Base-by-base conservation (phyloP, 768 basidiomycete species). In the Rhizopogon vulgaris region DNA sequence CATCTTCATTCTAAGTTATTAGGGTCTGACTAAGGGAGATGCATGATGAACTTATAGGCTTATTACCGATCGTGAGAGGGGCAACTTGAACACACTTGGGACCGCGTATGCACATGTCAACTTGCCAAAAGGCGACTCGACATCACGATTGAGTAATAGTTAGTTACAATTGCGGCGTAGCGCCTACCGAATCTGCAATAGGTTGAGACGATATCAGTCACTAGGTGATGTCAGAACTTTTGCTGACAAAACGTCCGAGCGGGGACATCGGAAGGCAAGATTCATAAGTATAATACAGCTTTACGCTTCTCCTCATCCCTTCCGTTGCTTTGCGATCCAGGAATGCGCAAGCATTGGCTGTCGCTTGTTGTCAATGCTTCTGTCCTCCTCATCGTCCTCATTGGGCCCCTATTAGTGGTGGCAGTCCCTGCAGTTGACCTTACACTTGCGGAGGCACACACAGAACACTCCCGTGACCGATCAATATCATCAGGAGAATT, bases 321-420 rank as follows among this genome's bases (percentile, higher is more conserved):
- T 45, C 32, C 17, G 7, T 41, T 37, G 18, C 38, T 15, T 38
- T 37, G 18, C 38, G 28, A 8, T 32, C 40, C 42, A 57, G 25
- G 32, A 15, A 59, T 64, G 61, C 57, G 54, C 7, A 39, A 34
- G 5, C 41, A 15, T 24, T 43, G 27, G 40, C 27, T 30, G 7
- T 45, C 38, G 17, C n/a, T 49, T 18, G 18, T 54, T 6, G 25
- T 36, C 7, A 38, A 41, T 32, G 25, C 51, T 8, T 4, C 42
- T 15, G 12, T 56, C 5, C 4, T 56, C 37, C 38, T 22, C 18
- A 8, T 60, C n/a, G 12, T 55, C 56, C 30, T 58, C 43, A 8
- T 46, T 14, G 32, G 14, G 22, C 45, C 30, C 30, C 43, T 46
- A 46, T 46, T 14, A 34, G 32, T 6, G 36, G 32, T 10, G 5